phyloP scores from a whole-genome alignment of 106 monocot genomes.

The Dioscorea zingiberensis region DNA sequence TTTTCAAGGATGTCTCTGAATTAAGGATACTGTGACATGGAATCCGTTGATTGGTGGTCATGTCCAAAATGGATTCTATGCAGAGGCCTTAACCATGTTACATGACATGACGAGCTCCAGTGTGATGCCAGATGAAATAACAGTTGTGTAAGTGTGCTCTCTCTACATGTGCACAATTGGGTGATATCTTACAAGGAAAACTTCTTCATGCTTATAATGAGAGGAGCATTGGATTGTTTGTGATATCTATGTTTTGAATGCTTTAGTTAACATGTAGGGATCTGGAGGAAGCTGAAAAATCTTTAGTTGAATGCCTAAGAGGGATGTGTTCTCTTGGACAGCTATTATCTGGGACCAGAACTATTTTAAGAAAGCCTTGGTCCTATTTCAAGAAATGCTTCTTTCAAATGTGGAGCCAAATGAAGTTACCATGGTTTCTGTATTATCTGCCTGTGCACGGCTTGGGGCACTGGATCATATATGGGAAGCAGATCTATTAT shows the following conservation, averaged over 20 bases:
- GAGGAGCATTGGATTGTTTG: conserved; percentile 3
- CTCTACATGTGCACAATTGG: conserved; percentile 30
- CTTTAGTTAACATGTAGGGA: conserved; percentile 34
- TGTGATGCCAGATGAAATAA: conserved; percentile 25
- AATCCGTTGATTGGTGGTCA: conserved; percentile 32
- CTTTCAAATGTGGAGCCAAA: conserved; percentile 22
- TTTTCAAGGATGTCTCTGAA: conserved; percentile 22
- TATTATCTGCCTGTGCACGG: conserved; percentile 42
- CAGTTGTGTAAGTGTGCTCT: conserved; percentile 24
- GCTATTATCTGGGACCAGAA: too few relatives aligned
- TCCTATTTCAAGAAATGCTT: conserved; percentile 35
- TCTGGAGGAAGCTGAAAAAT: too few relatives aligned
- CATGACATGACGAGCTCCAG: conserved; percentile 16
- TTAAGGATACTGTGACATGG: conserved; percentile 31
- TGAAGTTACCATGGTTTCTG: conserved; percentile 43
- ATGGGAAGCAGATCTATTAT: conserved; percentile 30
- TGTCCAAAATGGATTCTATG: conserved; percentile 11
- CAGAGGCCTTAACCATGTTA: conserved; percentile 20
- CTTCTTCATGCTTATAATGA: conserved; percentile 29
- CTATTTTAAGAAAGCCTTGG: not conserved
- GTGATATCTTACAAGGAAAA: conserved; percentile 25
- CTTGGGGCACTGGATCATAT: conserved; percentile 28
- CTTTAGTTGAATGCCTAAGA: too few relatives aligned
- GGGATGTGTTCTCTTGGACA: too few relatives aligned
- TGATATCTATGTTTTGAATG: conserved; percentile 22